These are phyloP conservation scores for Curvularia spicifera DNA, from an alignment of 2,329 filamentous ascomycete genomes.

Conservation along the genomic window DNA sequence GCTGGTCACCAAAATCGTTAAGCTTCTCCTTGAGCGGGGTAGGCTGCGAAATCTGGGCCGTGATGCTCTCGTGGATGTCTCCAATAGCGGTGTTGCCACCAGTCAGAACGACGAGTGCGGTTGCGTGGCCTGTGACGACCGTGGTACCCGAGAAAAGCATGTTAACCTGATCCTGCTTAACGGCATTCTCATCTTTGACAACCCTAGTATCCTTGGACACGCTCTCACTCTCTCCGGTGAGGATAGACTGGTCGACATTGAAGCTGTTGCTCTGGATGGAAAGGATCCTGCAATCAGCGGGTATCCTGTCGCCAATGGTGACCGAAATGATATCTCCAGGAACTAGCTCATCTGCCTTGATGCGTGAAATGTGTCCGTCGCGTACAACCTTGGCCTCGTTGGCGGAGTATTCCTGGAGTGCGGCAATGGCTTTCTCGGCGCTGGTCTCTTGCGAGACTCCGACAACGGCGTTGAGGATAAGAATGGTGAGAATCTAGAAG, in stretches of 20 bases:
- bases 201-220: conserved; percentile 79
- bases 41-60: conserved; percentile 94
- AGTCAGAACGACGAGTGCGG: conserved; percentile 87
- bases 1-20: conserved; percentile 93
- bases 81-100: conserved; percentile 92
- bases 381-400: conserved; percentile 95
- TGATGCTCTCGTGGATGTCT: conserved; percentile 98
- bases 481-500: conserved; percentile 88
- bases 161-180: conserved; percentile 97
- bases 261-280: conserved; percentile 97
- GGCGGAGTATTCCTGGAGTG: conserved; percentile 97
- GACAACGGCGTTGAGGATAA: conserved; percentile 95
- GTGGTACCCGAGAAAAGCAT: conserved; percentile 99
- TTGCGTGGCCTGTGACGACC: conserved; percentile 91
- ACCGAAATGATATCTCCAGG: conserved; percentile 91
- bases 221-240: conserved; percentile 97
- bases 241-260: conserved; percentile 91
- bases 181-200: conserved; percentile 79
- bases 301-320: conserved; percentile 88
- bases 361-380: conserved; percentile 76
- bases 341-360: conserved; percentile 97
- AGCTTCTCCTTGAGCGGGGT: conserved; percentile 98
- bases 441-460: conserved; percentile 98
- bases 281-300: conserved; percentile 89
- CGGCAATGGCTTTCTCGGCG: conserved; percentile 97